Base-by-base conservation (phyloP, 192 early-diverging fungal genomes). In the Chytriomyces hyalinus region DNA sequence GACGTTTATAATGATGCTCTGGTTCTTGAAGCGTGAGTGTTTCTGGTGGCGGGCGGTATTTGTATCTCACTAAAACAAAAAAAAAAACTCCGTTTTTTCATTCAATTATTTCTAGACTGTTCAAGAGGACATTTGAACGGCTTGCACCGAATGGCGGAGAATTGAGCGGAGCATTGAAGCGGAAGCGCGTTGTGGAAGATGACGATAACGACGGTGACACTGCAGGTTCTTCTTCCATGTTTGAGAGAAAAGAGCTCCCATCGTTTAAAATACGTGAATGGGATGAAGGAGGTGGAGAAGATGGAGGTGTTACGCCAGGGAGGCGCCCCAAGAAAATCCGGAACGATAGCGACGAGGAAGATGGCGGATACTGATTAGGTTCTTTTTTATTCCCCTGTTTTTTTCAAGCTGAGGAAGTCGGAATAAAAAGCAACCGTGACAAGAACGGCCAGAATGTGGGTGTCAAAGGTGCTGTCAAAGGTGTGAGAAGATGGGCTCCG, bases 1-100 rank as follows among this genome's bases (percentile, higher is more conserved):
- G 91, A 91, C 43, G 87, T 98, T 5, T 93, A 94, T 74, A 81
- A 90, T 49, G 93, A 96, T 81, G 94, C 94, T 15, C 60, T 26
- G 50, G 63, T 57, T 22, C 63, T 79, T 43, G 71, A 79, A 67
- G 26, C 51, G 70, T 79, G 11, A 28, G 15, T 61, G 17, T 15
- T 26, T 53, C 51, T 53, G 10, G 51, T n/a, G 0, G 10, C 61
- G 20, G 61, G 36, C 20, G 22, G 36, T 22, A n/a, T 60, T 7
- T 57, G 7, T n/a, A n/a, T n/a, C n/a, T n/a, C n/a, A n/a, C n/a
- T n/a, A n/a, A n/a, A n/a, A n/a, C n/a, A n/a, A n/a, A n/a, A n/a
- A n/a, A n/a, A n/a, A n/a, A n/a, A n/a, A n/a, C n/a, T n/a, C n/a
- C n/a, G n/a, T n/a, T n/a, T n/a, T n/a, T n/a, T n/a, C n/a, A n/a